Evolutionary conservation across 352 stramenopile species (phyloP).

Genomic region (Globisporangium ultimum): DNA sequence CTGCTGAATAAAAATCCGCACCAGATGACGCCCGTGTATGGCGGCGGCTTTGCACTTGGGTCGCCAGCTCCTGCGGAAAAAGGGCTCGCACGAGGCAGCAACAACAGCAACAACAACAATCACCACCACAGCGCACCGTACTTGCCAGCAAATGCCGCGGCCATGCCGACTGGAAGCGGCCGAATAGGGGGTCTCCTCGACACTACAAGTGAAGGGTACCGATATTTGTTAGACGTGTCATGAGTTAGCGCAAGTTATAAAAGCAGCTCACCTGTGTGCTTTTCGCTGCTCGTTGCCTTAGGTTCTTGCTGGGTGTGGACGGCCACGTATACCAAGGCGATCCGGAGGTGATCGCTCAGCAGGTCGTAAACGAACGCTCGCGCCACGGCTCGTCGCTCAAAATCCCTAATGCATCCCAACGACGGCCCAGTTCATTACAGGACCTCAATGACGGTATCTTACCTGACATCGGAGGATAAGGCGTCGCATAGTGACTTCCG

Average conservation of each 20-base stretch:
- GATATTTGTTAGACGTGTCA: not conserved
- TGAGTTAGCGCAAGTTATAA: not conserved
- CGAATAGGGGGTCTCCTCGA: slow-evolving; percentile 33
- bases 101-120: slow-evolving; percentile 40
- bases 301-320: slow-evolving; percentile 78
- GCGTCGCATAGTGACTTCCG: not conserved
- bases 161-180: slow-evolving; percentile 13
- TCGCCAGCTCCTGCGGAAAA: slow-evolving; percentile 37
- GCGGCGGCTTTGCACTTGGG: slow-evolving; percentile 65
- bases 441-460: slow-evolving; percentile 9
- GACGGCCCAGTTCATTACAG: slow-evolving; percentile 14
- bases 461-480: slow-evolving; percentile 10
- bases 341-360: slow-evolving; percentile 45
- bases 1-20: slow-evolving; percentile 65
- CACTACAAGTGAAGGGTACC: slow-evolving; percentile 67
- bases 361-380: slow-evolving; percentile 40
- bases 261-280: slow-evolving; percentile 2
- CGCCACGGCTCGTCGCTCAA: slow-evolving; percentile 37
- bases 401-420: slow-evolving; percentile 33
- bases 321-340: slow-evolving; percentile 82
- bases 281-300: slow-evolving; percentile 20
- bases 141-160: slow-evolving; percentile 19
- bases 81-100: slow-evolving; percentile 18
- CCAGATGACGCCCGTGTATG: slow-evolving; percentile 61
- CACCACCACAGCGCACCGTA: slow-evolving; percentile 33